Evolutionary conservation across 768 basidiomycete species (phyloP), one percentile per base, ranked within the genome.

Genomic region (Plicaturopsis crispa): DNA sequence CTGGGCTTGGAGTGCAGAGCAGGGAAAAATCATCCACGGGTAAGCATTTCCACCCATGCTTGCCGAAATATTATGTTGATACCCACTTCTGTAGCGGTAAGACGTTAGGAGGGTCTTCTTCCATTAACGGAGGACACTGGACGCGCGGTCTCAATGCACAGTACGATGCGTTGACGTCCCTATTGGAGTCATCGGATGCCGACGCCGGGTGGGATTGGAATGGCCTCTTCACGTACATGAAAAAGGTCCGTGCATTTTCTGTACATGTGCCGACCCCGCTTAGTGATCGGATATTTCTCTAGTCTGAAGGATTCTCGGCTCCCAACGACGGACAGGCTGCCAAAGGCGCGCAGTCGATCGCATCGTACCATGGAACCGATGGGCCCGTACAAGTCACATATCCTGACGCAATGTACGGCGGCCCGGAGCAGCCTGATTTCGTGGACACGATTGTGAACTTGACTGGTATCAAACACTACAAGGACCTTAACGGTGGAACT

Each of bases 321-420:
- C 72, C 72, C 2, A 72, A 70, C 39, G 37, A 48, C 7, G 57
- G 65, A 36, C 70, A 73, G 49, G 55, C 54, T 0, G 60, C 63
- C 3, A 71, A 68, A 47, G 71, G 71, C 1, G 69, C 70, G 3
- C 66, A 71, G 39, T 70, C 51, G 6, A 60, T 72, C 39, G 52
- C 57, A 1, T 57, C 58, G 4, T 76, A 72, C 45, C 75, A 79
- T 47, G 75, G 75, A 5, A 65, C 59, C 16, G 38, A 55, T 2
- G 77, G 77, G 0, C 75, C 75, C 2, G 66, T 79, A 1, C 71
- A 74, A 44, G 72, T 73, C 18, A 70, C 70, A 1, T 70, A 63
- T 47, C 71, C 67, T 12, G 69, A 66, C 49, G 51, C 46, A 4
- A 78, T 78, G 69, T 77, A 72, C 43, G 72, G 73, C 11, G 75